These are phyloP conservation scores for Tetradesmus obliquus DNA, from an alignment of 139 green algal species.

Conservation along the genomic window DNA sequence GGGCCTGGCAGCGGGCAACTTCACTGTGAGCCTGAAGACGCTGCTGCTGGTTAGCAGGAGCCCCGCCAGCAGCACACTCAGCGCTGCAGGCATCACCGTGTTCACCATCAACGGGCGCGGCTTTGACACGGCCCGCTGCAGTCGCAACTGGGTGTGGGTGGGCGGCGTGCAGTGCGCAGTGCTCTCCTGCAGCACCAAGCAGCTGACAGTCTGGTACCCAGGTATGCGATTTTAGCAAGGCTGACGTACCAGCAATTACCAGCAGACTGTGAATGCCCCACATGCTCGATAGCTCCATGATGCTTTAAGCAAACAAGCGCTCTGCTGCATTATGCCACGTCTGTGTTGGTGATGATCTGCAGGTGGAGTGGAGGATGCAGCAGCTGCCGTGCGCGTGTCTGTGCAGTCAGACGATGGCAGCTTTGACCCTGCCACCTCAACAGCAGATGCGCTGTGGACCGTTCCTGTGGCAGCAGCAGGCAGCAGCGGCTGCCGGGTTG, in stretches of 20 bases:
- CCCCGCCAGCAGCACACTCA: not conserved
- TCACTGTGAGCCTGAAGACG: not conserved
- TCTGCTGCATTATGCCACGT: too few relatives aligned
- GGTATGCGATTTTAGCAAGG: not conserved
- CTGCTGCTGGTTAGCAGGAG: not conserved
- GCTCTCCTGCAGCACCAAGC: not conserved
- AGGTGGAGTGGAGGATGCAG: not conserved
- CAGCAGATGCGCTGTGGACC: not conserved
- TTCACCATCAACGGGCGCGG: not conserved
- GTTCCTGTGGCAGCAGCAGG: not conserved
- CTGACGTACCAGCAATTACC: too few relatives aligned
- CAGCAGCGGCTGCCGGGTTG: not conserved
- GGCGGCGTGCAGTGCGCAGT: not conserved
- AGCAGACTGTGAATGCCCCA: too few relatives aligned
- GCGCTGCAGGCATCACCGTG: not conserved
- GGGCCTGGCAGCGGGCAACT: not conserved
- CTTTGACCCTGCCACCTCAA: not conserved
- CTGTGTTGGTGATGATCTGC: not conserved
- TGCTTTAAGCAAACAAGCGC: too few relatives aligned
- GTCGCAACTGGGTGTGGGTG: constrained; percentile 11
- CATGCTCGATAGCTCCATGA: too few relatives aligned
- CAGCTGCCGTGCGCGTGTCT: not conserved
- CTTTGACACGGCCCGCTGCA: not conserved
- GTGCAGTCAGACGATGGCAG: not conserved
- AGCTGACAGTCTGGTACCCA: not conserved